Conservation (phyloP, 1,284 basidiomycete genomes). For the Tilletia walkeri region DNA sequence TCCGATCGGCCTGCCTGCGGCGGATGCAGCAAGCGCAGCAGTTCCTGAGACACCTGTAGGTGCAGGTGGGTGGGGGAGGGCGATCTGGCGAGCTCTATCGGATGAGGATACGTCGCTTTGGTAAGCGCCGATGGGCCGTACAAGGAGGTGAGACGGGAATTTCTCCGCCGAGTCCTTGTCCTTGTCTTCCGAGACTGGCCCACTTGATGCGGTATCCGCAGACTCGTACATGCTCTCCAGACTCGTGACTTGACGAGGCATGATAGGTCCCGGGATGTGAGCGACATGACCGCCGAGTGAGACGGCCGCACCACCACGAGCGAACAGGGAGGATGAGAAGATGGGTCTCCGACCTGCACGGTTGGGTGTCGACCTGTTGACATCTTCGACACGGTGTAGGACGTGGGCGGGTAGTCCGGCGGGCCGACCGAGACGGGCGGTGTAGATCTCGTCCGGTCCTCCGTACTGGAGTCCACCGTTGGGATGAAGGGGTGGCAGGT, state of each 20-base stretch:
- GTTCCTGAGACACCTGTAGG: not conserved
- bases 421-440: conserved; percentile 28
- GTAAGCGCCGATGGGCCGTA: not conserved
- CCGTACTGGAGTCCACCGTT: conserved; percentile 48
- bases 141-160: not conserved
- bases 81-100: not conserved
- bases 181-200: too few species aligned
- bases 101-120: not conserved
- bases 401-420: conserved; percentile 42
- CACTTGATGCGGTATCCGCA: not conserved
- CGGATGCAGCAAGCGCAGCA: not conserved
- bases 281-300: conserved; percentile 12
- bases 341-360: not conserved
- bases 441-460: conserved; percentile 47
- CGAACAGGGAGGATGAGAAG: not conserved
- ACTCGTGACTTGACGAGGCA: not conserved
- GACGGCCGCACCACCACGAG: conserved; percentile 4
- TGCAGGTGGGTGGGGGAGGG: not conserved
- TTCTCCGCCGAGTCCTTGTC: not conserved
- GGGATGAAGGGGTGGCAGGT: conserved; percentile 34
- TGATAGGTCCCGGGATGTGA: not conserved
- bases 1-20: conserved; percentile 6
- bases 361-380: not conserved
- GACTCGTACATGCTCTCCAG: not conserved
- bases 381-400: conserved; percentile 32